phyloP scores from a whole-genome alignment of 257 asterid species.

The Jasminum sambac region DNA sequence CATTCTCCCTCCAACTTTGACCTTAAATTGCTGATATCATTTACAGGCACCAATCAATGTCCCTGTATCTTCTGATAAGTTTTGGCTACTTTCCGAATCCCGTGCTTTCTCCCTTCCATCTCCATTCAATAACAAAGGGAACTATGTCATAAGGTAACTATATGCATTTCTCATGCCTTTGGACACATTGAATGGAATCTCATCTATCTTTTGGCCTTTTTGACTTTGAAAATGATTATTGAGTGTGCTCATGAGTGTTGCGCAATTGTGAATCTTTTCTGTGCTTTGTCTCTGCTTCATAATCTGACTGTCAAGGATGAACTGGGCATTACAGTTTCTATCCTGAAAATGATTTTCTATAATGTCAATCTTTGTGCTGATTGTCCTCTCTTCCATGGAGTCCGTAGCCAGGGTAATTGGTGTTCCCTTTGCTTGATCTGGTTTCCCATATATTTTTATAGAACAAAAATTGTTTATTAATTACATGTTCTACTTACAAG shows the following conservation, averaged over 20 bases:
- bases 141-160: slow-evolving; percentile 88
- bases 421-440: neutral
- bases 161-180: neutral
- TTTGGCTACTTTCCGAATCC: slow-evolving; percentile 74
- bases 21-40: slow-evolving; percentile 4
- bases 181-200: neutral
- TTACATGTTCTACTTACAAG: neutral
- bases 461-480: slow-evolving; percentile 7
- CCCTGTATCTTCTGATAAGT: slow-evolving; percentile 89
- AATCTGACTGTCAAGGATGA: slow-evolving; percentile 12
- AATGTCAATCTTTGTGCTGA: neutral
- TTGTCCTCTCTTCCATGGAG: neutral
- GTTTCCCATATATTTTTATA: neutral
- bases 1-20: neutral
- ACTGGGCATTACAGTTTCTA: neutral
- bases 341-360: neutral
- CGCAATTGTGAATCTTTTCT: slow-evolving; percentile 2
- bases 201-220: neutral
- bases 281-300: neutral
- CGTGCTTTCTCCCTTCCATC: slow-evolving; percentile 76
- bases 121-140: slow-evolving; percentile 83
- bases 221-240: neutral
- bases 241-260: neutral
- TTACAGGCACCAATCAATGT: slow-evolving; percentile 85
- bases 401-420: neutral